These are phyloP conservation scores for Rhizopus arrhizus DNA, from an alignment of 371 early-diverging fungal species.

Conservation along the genomic window DNA sequence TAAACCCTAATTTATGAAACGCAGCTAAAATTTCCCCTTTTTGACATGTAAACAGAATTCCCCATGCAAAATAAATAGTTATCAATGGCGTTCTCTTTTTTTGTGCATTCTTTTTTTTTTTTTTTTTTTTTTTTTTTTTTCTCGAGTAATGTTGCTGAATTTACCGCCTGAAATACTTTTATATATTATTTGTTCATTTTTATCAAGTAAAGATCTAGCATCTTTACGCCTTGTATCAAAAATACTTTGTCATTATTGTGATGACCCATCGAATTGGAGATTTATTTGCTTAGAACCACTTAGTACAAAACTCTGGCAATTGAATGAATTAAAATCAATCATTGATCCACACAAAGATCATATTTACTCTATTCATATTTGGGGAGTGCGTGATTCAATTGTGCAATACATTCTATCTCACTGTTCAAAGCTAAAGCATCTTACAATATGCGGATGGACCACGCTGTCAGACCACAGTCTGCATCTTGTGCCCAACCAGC, in stretches of 20 bases:
- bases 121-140: conserved; percentile 9
- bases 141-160: neutral
- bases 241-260: conserved; percentile 18
- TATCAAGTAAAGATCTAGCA: conserved; percentile 24
- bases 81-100: neutral
- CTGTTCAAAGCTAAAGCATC: conserved; percentile 32
- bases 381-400: conserved; percentile 34
- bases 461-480: conserved; percentile 41
- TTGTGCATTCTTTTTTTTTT: neutral
- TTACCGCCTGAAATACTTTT: conserved; percentile 30
- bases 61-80: too few relatives aligned
- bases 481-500: conserved; percentile 21
- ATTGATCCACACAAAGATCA: conserved; percentile 25
- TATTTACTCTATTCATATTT: conserved; percentile 32
- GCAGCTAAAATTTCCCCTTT: neutral
- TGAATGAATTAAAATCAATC: conserved; percentile 21
- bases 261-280: conserved; percentile 22
- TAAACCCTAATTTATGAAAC: neutral
- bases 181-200: conserved; percentile 8
- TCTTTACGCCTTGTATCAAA: conserved; percentile 18
- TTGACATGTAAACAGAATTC: neutral
- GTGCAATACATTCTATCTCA: conserved; percentile 30
- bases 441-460: conserved; percentile 34
- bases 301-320: conserved; percentile 21
- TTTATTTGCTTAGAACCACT: conserved; percentile 8